These are phyloP conservation scores for Kockiozyma suomiensis DNA, from an alignment of 805 yeast species.

Conservation along the genomic window DNA sequence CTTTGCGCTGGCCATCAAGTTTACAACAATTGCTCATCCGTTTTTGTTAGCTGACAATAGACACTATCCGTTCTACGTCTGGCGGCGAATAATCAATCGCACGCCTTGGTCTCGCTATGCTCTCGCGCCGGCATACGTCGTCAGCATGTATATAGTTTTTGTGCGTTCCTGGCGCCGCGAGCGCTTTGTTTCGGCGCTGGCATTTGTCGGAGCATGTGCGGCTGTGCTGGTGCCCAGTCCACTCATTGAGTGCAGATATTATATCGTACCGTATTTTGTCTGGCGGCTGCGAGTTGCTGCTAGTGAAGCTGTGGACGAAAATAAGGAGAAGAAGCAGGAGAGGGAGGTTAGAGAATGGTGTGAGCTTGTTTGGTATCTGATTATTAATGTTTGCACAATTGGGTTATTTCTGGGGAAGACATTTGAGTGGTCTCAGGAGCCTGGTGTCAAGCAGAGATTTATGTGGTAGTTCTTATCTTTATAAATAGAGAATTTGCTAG, in stretches of 20 bases:
- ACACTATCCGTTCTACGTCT: conserved; percentile 87
- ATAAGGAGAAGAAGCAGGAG: conserved; percentile 42
- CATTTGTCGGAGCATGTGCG: conserved; percentile 55
- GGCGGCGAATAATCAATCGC: conserved; percentile 63
- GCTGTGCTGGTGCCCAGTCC: conserved; percentile 85
- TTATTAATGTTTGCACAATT: conserved; percentile 57
- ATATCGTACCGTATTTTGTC: conserved; percentile 74
- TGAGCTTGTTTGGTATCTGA: conserved; percentile 56
- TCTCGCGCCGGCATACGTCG: conserved; percentile 72
- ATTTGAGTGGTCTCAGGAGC: conserved; percentile 69
- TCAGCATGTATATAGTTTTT: conserved; percentile 43
- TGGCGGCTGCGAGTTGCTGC: conserved; percentile 62
- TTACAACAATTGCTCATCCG: conserved; percentile 80
- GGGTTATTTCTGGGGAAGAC: conserved; percentile 61
- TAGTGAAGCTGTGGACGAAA: conserved; percentile 23
- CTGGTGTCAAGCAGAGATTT: conserved; percentile 66
- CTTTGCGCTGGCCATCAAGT: conserved; percentile 49
- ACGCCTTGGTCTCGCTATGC: conserved; percentile 52
- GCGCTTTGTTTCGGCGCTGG: conserved; percentile 38
- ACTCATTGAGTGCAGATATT: conserved; percentile 90
- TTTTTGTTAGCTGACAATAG: conserved; percentile 92
- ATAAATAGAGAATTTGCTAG: neutral
- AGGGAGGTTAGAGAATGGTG: neutral
- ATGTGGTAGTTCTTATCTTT: conserved; percentile 63
- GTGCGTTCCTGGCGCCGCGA: conserved; percentile 30